Evolutionary conservation across 805 yeast species (phyloP), one percentile per base, ranked within the genome.

Genomic region (Suhomyces sp.): DNA sequence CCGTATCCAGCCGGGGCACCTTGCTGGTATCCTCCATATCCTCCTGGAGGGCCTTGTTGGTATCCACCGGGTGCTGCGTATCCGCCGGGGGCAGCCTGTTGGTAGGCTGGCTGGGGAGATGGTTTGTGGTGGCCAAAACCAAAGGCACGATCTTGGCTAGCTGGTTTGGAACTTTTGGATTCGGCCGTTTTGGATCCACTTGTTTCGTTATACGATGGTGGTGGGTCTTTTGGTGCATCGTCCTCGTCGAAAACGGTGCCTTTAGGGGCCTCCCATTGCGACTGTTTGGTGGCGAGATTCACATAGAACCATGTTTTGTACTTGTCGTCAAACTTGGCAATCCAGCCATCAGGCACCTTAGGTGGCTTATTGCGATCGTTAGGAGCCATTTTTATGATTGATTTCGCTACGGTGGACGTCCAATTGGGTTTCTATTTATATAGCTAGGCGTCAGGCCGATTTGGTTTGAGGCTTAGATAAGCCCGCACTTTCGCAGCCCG

Each of bases 231-330:
- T n/a, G 49, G 52, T 12, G 45, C 46, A 2, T 46, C 52, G 4
- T 29, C 46, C 56, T 69, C 54, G 2, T 49, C 53, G 65, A 80
- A 79, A 1, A 59, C 65, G 0, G 89, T 82, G 1, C 87, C 87
- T 9, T 55, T 54, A 13, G 97, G 97, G 12, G 85, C 83, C 50
- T 89, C 96, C 98, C 98, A 93, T 68, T 91, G 97, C 0, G 97
- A 89, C 59, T 82, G 74, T 54, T 88, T 86, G 12, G 89, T 81
- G 13, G 76, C 63, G 57, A 88, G 71, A 60, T 90, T 77, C n/a
- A 93, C 96, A 63, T 85, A 93, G 68, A 85, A 93, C 85, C 86
- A 90, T 1, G 87, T 82, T 48, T 79, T 76, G 65, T 87, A 87
- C 53, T 84, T 76, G 9, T 84, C 85, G 63, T 87, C 91, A 70